Evolutionary conservation across 768 basidiomycete species (phyloP), one percentile per base, ranked within the genome.

Genomic region (Macrocybe gigantea): DNA sequence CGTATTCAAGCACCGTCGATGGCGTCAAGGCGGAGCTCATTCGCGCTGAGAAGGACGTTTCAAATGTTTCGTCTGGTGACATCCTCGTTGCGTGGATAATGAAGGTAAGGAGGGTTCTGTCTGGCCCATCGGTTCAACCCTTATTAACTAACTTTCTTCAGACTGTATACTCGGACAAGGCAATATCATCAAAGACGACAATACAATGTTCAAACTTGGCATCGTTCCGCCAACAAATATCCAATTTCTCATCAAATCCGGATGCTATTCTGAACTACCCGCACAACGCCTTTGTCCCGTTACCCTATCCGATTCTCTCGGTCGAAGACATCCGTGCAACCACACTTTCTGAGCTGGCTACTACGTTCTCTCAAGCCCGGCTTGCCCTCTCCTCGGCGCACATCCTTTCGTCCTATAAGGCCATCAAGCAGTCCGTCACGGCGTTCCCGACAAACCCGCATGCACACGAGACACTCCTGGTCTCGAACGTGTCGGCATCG

Each of bases 401-500:
- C 45, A 57, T 68, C 44, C 39, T 64, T 4, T 54, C 63, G 9
- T 63, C 67, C 5, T 61, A 66, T 38, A 57, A 63, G 41, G 22
- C 22, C 22, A 40, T 56, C 15, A 44, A 64, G 30, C 52, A 58
- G 10, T 56, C 62, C 5, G 50, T 56, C 13, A 49, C 64, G 8
- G 49, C 60, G 3, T 66, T 70, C 54, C 71, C 69, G 0, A 58
- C 58, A 7, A 64, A 66, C 39, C 65, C 64, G 0, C 51, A 53
- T 14, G 69, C 67, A 6, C 50, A 68, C 30, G 71, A 72, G 44
- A 67, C 64, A 0, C 47, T 74, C 11, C 51, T 63, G 2, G 33
- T 73, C 1, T 71, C 69, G 32, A 71, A 73, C 49, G 68, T 72
- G 13, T 70, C 69, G 22, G 66, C 65, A 6, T 68, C 69, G 9